phyloP scores from a whole-genome alignment of 2,329 filamentous ascomycete species.

The Escovopsis weberi region DNA sequence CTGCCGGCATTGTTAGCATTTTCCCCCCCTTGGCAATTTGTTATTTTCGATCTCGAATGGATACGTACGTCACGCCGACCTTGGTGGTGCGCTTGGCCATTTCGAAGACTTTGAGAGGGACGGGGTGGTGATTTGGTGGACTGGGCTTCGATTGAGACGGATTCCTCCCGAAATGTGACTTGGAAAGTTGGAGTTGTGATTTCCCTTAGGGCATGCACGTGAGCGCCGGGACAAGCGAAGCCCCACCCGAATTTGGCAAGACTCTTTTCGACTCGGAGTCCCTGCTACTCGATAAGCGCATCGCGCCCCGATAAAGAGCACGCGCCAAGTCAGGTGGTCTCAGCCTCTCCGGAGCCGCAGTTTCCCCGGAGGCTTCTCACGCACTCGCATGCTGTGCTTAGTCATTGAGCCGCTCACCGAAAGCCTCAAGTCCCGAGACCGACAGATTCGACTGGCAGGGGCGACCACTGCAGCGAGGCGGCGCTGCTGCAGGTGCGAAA shows the following conservation, averaged over 20 bases:
- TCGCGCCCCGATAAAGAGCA: too few relatives aligned
- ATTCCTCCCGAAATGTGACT: slow-evolving; percentile 18
- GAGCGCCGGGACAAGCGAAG: slow-evolving; percentile 16
- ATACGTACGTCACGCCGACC: slow-evolving; percentile 73
- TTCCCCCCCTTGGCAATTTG: background rate
- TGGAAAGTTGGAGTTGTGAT: slow-evolving; percentile 22
- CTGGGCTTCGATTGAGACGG: slow-evolving; percentile 16
- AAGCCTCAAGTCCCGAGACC: too few relatives aligned
- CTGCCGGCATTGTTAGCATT: slow-evolving; percentile 20
- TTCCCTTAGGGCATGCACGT: slow-evolving; percentile 30
- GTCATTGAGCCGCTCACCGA: too few relatives aligned
- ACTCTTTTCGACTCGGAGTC: too few relatives aligned
- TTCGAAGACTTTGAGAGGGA: slow-evolving; percentile 39
- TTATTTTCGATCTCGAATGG: background rate
- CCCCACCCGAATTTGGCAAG: slow-evolving; percentile 3
- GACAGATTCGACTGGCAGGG: too few relatives aligned
- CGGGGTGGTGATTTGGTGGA: slow-evolving; percentile 15
- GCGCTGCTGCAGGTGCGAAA: too few relatives aligned
- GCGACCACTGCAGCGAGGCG: too few relatives aligned
- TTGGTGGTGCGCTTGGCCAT: slow-evolving; percentile 95
- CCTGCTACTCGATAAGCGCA: too few relatives aligned
- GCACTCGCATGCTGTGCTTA: too few relatives aligned
- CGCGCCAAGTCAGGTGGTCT: too few relatives aligned
- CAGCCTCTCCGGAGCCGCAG: too few relatives aligned
- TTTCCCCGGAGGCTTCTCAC: too few relatives aligned